A percentile compares a stretch with the other conserved stretches of the same genome.
These are phyloP conservation scores for Malus asiatica DNA, from an alignment of 306 rosid genomes.

Conservation along the genomic window DNA sequence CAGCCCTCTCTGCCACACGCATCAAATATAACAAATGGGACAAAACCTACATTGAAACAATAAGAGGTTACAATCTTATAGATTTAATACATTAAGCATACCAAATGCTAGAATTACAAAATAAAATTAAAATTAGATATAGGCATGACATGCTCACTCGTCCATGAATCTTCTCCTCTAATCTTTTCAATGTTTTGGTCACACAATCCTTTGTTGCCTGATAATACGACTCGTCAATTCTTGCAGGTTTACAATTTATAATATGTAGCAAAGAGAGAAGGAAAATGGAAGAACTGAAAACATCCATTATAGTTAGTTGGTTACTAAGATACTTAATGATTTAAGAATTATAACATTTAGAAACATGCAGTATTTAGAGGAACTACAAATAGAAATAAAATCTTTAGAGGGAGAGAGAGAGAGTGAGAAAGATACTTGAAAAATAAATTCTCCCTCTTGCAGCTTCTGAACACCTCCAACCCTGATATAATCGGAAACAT, in stretches of 20 bases:
- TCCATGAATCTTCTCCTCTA: slow-evolving; percentile 93
- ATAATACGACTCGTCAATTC: slow-evolving; percentile 20
- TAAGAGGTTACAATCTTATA: slow-evolving; percentile 25
- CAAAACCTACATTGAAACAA: slow-evolving; percentile 59
- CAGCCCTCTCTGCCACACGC: slow-evolving; percentile 73
- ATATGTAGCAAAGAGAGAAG: not conserved
- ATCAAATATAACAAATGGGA: slow-evolving; percentile 78
- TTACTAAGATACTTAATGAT: not conserved
- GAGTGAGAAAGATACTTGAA: slow-evolving; percentile 54
- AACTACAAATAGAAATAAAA: slow-evolving; percentile 11
- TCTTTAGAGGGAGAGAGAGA: not conserved
- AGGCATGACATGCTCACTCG: slow-evolving; percentile 53
- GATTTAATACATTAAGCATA: not conserved
- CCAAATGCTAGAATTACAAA: not conserved
- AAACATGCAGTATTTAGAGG: slow-evolving; percentile 7
- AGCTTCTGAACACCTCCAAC: slow-evolving; percentile 94
- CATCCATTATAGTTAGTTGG: not conserved
- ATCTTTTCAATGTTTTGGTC: slow-evolving; percentile 91
- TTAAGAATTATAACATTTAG: slow-evolving; percentile 2
- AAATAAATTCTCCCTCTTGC: slow-evolving; percentile 96
- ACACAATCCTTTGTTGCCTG: slow-evolving; percentile 99
- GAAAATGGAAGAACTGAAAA: not conserved
- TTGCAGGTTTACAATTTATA: not conserved
- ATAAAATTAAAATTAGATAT: not conserved
- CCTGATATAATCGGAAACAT: slow-evolving; percentile 92